phyloP scores from a whole-genome alignment of 768 basidiomycete species.

The Sporobolomyces pararoseus region DNA sequence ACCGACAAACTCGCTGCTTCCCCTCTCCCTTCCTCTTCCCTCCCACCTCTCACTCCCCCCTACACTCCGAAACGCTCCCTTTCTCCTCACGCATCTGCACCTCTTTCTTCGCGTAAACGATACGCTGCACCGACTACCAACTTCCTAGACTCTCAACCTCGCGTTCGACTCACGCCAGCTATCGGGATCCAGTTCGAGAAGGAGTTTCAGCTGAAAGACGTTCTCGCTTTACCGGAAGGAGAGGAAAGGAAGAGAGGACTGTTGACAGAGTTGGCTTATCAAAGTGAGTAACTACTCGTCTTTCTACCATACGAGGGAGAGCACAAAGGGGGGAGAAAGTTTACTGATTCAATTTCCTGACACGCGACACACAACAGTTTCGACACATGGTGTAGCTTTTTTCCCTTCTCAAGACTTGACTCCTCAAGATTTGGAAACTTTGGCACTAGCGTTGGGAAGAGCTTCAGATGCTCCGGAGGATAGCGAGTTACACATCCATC shows the following conservation, averaged over 20 bases:
- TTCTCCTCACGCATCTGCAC: not conserved
- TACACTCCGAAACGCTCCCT: not conserved
- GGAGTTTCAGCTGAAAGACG: constrained; percentile 25
- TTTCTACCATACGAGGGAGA: not conserved
- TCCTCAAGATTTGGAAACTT: constrained; percentile 44
- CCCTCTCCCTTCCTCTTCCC: not conserved
- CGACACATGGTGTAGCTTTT: constrained; percentile 49
- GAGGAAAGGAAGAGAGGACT: constrained; percentile 22
- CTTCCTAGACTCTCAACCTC: constrained; percentile 16
- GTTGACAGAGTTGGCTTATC: constrained; percentile 35
- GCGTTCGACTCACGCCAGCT: constrained; percentile 11
- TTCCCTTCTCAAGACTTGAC: constrained; percentile 48
- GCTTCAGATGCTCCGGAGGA: constrained; percentile 46
- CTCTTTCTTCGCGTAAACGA: not conserved
- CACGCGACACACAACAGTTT: constrained; percentile 42
- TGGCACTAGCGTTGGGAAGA: constrained; percentile 44
- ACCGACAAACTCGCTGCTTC: not conserved
- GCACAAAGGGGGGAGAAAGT: not conserved
- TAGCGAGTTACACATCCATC: constrained; percentile 47
- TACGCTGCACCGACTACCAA: constrained; percentile 10
- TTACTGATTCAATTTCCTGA: not conserved
- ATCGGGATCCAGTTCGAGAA: constrained; percentile 22
- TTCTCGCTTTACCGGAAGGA: constrained; percentile 17
- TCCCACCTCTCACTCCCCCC: not conserved
- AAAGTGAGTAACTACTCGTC: constrained; percentile 5